phyloP scores from a whole-genome alignment of 108 stramenopile genomes.

The Skeletonema menzelii region DNA sequence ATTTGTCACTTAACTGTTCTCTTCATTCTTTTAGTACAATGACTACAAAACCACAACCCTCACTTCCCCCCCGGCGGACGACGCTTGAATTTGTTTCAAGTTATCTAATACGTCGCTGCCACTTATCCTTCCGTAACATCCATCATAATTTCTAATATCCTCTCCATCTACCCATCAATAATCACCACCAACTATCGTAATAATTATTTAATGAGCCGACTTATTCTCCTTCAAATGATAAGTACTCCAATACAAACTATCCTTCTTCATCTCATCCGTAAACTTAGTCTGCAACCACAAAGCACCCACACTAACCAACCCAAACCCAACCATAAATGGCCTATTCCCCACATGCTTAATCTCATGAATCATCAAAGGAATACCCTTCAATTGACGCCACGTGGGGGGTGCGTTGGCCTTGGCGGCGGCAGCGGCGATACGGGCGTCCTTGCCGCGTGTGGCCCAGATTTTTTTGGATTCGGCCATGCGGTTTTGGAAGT shows the following conservation, averaged over 20 bases:
- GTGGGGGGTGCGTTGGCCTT: constrained; percentile 59
- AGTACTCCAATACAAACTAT: constrained; percentile 48
- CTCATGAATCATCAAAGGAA: constrained; percentile 73
- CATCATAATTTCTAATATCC: background rate
- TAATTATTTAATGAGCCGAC: constrained; percentile 5
- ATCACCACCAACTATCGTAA: background rate
- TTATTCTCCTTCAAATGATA: constrained; percentile 19
- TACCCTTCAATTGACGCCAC: constrained; percentile 84
- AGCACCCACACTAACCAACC: constrained; percentile 15
- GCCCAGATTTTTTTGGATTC: constrained; percentile 76
- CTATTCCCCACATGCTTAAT: constrained; percentile 72
- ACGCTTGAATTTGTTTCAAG: constrained; percentile 1
- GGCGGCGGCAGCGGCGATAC: constrained; percentile 55
- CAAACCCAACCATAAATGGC: constrained; percentile 83
- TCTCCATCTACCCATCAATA: background rate
- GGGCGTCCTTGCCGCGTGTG: constrained; percentile 66
- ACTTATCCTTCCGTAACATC: background rate
- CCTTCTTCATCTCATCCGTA: constrained; percentile 51
- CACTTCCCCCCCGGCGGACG: background rate
- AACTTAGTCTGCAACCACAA: constrained; percentile 46
- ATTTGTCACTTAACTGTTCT: background rate
- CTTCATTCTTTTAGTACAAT: background rate
- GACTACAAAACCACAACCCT: background rate
- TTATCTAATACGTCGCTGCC: background rate
- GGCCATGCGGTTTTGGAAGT: constrained; percentile 70